Base-by-base conservation (phyloP, 345 rosid genomes). In the Garcia nutans region DNA sequence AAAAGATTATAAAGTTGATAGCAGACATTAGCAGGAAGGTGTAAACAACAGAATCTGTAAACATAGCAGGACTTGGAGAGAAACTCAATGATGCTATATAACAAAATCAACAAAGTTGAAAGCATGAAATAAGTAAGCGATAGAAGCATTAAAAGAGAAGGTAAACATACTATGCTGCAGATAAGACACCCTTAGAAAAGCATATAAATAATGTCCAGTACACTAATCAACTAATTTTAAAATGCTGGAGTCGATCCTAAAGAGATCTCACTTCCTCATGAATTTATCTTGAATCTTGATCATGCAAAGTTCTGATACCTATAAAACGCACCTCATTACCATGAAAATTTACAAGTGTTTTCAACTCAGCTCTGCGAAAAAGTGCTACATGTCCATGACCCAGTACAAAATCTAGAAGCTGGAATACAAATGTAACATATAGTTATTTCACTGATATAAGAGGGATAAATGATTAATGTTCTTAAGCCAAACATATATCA, bases 291-390 rank as follows among this genome's bases (percentile, higher is more conserved):
- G 56, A 16, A 52, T 52, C 41, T 5, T 6, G 41, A 37, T 37
- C 41, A 17, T 56, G 19, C 11, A 22, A 23, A 26, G 20, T n/a
- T 60, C 47, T 24, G 24, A 19, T 31, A 65, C n/a, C 20, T 10
- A 60, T 23, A 33, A 65, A 60, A 86, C 85, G 55, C 71, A 93
- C 99, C 96, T 93, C 98, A 41, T 96, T 96, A 19, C 99, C 99
- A 77, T 96, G 99, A 65, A 96, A 76, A 82, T 90, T 65, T 56
- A 96, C 99, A 73, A 96, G 97, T 42, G 99, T 93, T 89, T 96
- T 96, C 85, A 96, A 82, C 90, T 96, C 99, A 75, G 99, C 99
- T 88, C 99, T 90, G 80, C 99, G 97, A 60, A 96, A 93, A 56
- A 93, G 97, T 33, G 98, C 99, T 54, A 85, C 93, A 77, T 83